Evolutionary conservation across 345 rosid genomes (phyloP), one percentile per base, ranked within the genome.

Genomic region (Pistacia vera): DNA sequence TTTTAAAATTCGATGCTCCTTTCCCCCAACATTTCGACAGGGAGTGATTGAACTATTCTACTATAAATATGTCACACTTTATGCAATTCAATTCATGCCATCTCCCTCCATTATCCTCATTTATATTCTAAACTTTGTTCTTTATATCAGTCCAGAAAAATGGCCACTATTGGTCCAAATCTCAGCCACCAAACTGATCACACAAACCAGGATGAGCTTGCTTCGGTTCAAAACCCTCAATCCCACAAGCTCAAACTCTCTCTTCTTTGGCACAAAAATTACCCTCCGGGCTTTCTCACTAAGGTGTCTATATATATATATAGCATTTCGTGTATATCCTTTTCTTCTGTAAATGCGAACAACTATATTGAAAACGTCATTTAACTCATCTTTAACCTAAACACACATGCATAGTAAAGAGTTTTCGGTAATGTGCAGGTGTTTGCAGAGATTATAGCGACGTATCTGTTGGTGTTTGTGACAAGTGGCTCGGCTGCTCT

Each of bases 381-480:
- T 38, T 38, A 30, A 30, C 33, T 30, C 33, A 2, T 38, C 7
- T 5, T 38, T 6, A 38, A 38, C 41, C 5, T 38, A 41, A 41
- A 41, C 9, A 7, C 46, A 41, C 46, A 41, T 41, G 46, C 46
- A 41, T 41, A 41, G 8, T 7, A 1, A 41, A 41, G 46, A 41
- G 10, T n/a, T 41, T 41, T 7, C 0, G 16, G 17, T 1, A 54
- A 18, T 54, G n/a, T 13, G 28, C 84, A 86, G 94, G 87, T 90
- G 67, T 52, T 83, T 46, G 90, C 94, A 17, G 94, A 90, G 82
- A 18, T 73, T 5, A 80, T 88, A 80, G 90, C 91, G 0, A 90
- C 94, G 0, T 88, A 63, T 54, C 68, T 90, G 77, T 46, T 90
- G 80, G 92, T 90, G 28, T 90, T 90, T 49, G 90, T 87, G 81